Base-by-base conservation (phyloP, 371 early-diverging fungal genomes). In the Apophysomyces elegans region DNA sequence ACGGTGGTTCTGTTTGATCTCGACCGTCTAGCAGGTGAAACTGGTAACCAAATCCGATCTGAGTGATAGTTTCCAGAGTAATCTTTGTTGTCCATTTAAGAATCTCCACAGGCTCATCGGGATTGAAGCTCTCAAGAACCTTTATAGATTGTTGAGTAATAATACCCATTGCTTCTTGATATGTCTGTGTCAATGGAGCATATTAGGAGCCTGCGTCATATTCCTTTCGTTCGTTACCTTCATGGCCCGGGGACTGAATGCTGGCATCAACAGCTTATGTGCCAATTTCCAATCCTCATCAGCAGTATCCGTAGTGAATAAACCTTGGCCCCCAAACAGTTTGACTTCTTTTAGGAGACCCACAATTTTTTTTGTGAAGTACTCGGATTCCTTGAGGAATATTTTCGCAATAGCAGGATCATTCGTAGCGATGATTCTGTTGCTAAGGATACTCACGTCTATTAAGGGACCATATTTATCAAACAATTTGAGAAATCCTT, bases 211-310 rank as follows among this genome's bases (percentile, higher is more conserved):
- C 11, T n/a, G 7, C 7, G 11, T 60, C n/a, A 43, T 44, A 13
- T 9, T 35, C 4, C 41, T 16, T 47, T 18, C n/a, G 26, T 26
- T 26, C 26, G 26, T 60, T 68, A 56, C 62, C 37, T 75, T 79
- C 43, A 84, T 77, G n/a, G 82, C 75, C 5, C 73, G 71, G 14
- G 77, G 66, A 43, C 72, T 69, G 57, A 85, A 85, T 16, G 83
- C 80, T 4, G 81, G 81, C 67, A 81, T 79, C 4, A 85, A 57
- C 16, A 85, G 63, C 62, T 80, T 80, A 66, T 85, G 85, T 9
- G 76, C 85, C 6, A 79, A 65, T 16, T 68, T 62, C 85, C 85
- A 85, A 14, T 83, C 73, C 7, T 65, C 62, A 45, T 79, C 78
- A 38, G 66, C 69, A 32, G 76, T 73, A 38, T 79, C 66, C 13